phyloP scores from a whole-genome alignment of 202 grass and related monocot genomes.

The Setaria italica region DNA sequence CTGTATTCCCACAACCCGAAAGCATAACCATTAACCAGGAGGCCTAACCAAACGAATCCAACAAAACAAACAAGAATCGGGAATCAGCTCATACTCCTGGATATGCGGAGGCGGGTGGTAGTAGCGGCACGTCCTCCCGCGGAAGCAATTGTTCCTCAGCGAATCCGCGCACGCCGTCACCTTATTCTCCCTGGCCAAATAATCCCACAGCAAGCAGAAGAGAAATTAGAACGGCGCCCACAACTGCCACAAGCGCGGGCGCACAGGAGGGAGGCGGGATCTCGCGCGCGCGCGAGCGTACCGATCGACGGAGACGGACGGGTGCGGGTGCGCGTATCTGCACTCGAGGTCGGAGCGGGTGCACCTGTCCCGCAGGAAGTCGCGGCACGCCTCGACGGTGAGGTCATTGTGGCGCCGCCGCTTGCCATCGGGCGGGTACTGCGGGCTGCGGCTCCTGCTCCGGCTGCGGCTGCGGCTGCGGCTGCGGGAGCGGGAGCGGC shows the following conservation, averaged over 20 bases:
- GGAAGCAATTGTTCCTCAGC: constrained; percentile 64
- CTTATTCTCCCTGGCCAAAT: constrained; percentile 69
- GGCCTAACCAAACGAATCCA: constrained; percentile 5
- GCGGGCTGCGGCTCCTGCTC: constrained; percentile 53
- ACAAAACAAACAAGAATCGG: not conserved
- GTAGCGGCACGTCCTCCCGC: constrained; percentile 71
- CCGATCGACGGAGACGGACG: constrained; percentile 56
- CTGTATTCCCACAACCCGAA: not conserved
- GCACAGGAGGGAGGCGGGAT: not conserved
- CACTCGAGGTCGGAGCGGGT: constrained; percentile 62
- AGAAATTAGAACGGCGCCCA: constrained; percentile 42
- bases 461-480: constrained; percentile 34
- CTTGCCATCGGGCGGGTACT: constrained; percentile 49
- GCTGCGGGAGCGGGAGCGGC: constrained; percentile 21
- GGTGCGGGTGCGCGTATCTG: constrained; percentile 76
- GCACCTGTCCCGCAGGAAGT: constrained; percentile 63
- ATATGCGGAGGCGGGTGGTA: constrained; percentile 76
- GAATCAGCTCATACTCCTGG: constrained; percentile 57
- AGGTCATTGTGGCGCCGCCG: constrained; percentile 57
- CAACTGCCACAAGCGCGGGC: not conserved
- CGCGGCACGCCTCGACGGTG: constrained; percentile 59
- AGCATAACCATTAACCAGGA: constrained; percentile 37
- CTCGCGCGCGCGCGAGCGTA: constrained; percentile 40
- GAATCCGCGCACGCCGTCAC: constrained; percentile 78
- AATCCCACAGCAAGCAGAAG: constrained; percentile 16